Conservation (phyloP, 768 basidiomycete genomes). For the Lyophyllum decastes region DNA sequence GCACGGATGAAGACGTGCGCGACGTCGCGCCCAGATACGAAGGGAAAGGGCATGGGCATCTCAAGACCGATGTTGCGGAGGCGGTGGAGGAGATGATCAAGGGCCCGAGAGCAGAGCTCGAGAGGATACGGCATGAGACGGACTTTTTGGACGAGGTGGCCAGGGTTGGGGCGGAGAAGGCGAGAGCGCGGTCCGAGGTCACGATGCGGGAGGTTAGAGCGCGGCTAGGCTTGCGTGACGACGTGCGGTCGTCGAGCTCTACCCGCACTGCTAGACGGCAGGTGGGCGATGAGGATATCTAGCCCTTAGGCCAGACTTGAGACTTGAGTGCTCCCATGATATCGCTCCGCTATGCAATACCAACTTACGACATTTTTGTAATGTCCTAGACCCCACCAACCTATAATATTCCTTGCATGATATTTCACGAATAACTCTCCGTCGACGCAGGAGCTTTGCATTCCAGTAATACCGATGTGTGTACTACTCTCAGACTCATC, state of each 20-base stretch:
- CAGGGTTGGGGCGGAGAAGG: conserved; percentile 60
- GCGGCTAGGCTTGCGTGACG: conserved; percentile 55
- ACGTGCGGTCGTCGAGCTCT: not conserved
- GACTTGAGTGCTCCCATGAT: not conserved
- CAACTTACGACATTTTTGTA: not conserved
- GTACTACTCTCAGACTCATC: no score
- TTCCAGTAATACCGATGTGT: not conserved
- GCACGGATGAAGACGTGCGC: conserved; percentile 47
- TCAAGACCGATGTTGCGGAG: conserved; percentile 78
- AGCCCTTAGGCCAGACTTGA: no score
- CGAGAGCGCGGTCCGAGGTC: conserved; percentile 55
- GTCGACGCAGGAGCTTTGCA: not conserved
- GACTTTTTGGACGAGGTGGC: conserved; percentile 66
- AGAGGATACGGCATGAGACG: conserved; percentile 58
- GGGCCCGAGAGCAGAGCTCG: conserved; percentile 69
- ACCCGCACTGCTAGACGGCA: not conserved
- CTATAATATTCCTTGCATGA: no score
- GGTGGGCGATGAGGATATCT: not conserved
- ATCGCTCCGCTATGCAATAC: not conserved
- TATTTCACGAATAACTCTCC: not conserved
- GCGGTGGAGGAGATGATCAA: conserved; percentile 70
- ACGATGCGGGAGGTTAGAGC: conserved; percentile 72
- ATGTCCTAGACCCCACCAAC: not conserved
- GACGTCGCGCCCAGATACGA: conserved; percentile 52
- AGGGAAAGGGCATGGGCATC: conserved; percentile 56